phyloP scores from a whole-genome alignment of 495 filamentous ascomycete genomes.

The Podospora pseudoanserina region DNA sequence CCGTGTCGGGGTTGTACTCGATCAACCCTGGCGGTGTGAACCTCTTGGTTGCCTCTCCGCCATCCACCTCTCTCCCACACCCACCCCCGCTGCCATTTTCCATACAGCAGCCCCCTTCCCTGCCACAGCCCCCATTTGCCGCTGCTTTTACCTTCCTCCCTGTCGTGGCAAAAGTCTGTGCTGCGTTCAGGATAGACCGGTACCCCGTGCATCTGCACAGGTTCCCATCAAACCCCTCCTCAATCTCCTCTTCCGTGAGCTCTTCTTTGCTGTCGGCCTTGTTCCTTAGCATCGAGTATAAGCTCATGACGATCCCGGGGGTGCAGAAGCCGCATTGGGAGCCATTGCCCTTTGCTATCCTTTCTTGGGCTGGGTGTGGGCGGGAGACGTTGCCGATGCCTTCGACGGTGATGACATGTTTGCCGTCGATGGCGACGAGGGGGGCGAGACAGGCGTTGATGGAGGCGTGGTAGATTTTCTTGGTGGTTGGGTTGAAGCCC shows the following conservation, averaged over 20 bases:
- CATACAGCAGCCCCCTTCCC: conserved; percentile 63
- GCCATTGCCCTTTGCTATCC: conserved; percentile 72
- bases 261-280: conserved; percentile 38
- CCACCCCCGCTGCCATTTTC: conserved; percentile 48
- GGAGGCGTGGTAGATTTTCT: conserved; percentile 83
- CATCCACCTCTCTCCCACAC: conserved; percentile 53
- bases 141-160: conserved; percentile 31
- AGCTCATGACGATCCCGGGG: conserved; percentile 94
- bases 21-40: conserved; percentile 86
- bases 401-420: conserved; percentile 97
- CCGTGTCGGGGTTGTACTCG: conserved; percentile 85
- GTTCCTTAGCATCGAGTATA: conserved; percentile 80
- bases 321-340: conserved; percentile 85
- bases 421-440: conserved; percentile 87
- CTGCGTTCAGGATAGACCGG: conserved; percentile 88
- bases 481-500: conserved; percentile 87
- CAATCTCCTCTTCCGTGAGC: conserved; percentile 70
- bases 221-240: conserved; percentile 93
- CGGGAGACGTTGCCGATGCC: conserved; percentile 88
- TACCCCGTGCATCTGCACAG: conserved; percentile 96
- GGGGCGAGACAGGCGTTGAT: conserved; percentile 95
- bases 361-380: conserved; percentile 89
- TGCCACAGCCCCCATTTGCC: conserved; percentile 49
- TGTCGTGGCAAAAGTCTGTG: conserved; percentile 60
- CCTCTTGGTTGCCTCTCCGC: conserved; percentile 56